phyloP scores from a whole-genome alignment of 2,329 filamentous ascomycete species.

The Cordyceps cicadae region DNA sequence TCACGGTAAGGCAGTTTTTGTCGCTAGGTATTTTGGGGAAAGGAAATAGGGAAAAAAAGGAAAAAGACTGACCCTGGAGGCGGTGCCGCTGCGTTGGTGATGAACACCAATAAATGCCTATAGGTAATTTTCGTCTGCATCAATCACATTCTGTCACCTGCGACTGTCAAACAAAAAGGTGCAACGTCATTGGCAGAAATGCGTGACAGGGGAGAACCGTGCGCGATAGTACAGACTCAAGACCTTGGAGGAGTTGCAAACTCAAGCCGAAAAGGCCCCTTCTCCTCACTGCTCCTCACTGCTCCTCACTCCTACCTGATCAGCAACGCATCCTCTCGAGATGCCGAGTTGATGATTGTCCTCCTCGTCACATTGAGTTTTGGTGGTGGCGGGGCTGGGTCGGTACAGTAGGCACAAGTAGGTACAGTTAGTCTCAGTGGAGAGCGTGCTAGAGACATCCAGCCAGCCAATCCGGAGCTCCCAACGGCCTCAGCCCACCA shows the following conservation, averaged over 20 bases:
- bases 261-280: too few species aligned
- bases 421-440: background rate
- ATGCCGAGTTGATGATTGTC: background rate
- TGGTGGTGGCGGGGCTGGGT: background rate
- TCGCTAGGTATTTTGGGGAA: too few species aligned
- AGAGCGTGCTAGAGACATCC: constrained; percentile 4
- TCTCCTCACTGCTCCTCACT: too few species aligned
- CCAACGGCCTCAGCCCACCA: background rate
- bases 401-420: too few species aligned
- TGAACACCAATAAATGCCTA: background rate
- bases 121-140: background rate
- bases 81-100: background rate
- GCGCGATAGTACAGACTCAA: too few species aligned
- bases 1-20: too few species aligned
- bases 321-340: background rate
- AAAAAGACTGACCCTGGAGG: background rate
- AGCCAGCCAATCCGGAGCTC: constrained; percentile 1
- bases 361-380: background rate
- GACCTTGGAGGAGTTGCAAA: too few species aligned
- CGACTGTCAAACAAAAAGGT: background rate
- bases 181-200: background rate
- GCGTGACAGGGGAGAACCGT: background rate
- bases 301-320: too few species aligned
- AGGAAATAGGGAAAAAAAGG: too few species aligned
- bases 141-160: background rate